Evolutionary conservation across 176 grass and related monocot genomes (phyloP).

Genomic region (Raddia guianensis): DNA sequence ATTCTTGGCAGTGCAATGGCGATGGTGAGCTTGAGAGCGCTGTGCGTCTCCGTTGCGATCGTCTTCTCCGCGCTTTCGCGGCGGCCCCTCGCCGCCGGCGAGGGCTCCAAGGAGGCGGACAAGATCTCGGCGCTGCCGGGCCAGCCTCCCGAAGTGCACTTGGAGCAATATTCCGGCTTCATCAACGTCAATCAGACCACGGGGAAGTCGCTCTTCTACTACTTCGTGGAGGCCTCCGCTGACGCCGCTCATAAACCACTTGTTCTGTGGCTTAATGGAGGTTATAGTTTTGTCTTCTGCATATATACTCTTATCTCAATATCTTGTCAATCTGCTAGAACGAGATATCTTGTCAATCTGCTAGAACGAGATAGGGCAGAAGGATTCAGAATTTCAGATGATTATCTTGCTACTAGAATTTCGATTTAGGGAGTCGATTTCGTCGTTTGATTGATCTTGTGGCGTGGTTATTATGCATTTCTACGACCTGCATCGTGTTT

Average conservation of each 20-base stretch:
- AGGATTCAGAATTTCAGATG: not conserved
- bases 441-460: not conserved
- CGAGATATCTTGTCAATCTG: not conserved
- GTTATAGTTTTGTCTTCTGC: conserved; percentile 29
- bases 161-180: conserved; percentile 67
- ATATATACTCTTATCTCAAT: no score
- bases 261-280: conserved; percentile 78
- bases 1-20: conserved; percentile 1
- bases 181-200: conserved; percentile 37
- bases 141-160: conserved; percentile 12
- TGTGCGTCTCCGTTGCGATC: conserved; percentile 39
- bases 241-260: conserved; percentile 46
- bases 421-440: not conserved
- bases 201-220: conserved; percentile 72
- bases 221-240: conserved; percentile 58
- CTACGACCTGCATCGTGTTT: not conserved
- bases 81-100: conserved; percentile 16
- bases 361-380: not conserved
- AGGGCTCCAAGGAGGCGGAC: conserved; percentile 51
- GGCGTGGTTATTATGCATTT: not conserved
- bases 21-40: conserved; percentile 16
- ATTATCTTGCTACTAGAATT: not conserved
- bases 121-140: conserved; percentile 58
- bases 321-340: not conserved
- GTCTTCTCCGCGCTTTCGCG: conserved; percentile 26